These are phyloP conservation scores for Fusarium acutatum DNA, from an alignment of 2,329 filamentous ascomycete genomes.

Conservation along the genomic window DNA sequence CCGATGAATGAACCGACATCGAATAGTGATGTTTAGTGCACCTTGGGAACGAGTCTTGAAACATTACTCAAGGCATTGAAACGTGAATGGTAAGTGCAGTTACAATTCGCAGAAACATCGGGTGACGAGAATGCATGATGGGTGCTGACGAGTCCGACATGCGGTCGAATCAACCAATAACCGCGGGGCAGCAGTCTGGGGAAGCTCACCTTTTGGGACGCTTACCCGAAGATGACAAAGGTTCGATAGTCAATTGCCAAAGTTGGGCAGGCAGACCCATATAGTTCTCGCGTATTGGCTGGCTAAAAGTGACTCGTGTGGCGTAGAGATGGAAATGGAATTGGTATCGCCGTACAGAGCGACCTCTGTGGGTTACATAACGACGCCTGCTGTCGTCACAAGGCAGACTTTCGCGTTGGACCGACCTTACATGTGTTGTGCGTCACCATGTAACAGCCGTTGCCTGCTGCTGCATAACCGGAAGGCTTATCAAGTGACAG, in stretches of 20 bases:
- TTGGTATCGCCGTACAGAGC: background rate
- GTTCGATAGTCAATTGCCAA: background rate
- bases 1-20: background rate
- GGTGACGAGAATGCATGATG: background rate
- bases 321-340: constrained; percentile 7
- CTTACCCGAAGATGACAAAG: constrained; percentile 26
- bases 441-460: background rate
- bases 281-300: background rate
- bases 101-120: background rate
- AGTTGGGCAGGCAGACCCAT: background rate
- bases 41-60: background rate
- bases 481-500: background rate
- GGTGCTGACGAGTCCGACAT: constrained; percentile 25
- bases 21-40: too few species aligned
- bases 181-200: background rate
- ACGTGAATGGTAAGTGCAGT: background rate
- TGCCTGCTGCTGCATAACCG: background rate
- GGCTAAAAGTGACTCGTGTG: constrained; percentile 6
- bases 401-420: background rate
- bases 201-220: constrained; percentile 12
- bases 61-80: background rate
- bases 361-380: background rate
- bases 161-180: constrained; percentile 18
- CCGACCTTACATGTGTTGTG: background rate
- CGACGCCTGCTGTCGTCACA: background rate